Percentiles rank a stretch among this genome's conserved stretches.
These are phyloP conservation scores for Condylostoma magnum DNA, from an alignment of 169 alveolate species.

Conservation along the genomic window DNA sequence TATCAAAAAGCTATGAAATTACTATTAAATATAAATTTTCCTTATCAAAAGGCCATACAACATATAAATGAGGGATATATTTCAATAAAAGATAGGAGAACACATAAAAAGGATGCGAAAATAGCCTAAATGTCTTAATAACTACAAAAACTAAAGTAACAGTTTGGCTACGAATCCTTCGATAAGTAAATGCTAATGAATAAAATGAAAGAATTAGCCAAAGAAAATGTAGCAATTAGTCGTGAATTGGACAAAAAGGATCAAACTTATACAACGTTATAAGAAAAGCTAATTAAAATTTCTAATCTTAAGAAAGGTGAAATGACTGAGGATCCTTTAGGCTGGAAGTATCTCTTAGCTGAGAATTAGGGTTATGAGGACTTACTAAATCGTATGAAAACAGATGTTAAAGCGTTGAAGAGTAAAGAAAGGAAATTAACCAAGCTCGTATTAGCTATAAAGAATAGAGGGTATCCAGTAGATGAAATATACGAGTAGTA, in stretches of 20 bases:
- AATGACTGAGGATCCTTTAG: neutral
- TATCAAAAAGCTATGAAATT: too few species aligned
- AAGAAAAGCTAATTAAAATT: neutral
- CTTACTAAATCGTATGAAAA: neutral
- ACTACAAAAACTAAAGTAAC: neutral
- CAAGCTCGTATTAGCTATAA: neutral
- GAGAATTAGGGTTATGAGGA: conserved; percentile 6
- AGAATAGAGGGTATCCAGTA: conserved; percentile 25
- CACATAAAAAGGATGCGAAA: too few species aligned
- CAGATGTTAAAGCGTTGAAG: neutral
- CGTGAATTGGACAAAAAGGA: conserved; percentile 7
- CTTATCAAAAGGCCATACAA: too few species aligned
- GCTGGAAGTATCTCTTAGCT: conserved; percentile 1
- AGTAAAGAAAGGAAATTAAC: conserved; percentile 14
- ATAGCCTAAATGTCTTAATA: too few species aligned
- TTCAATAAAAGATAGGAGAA: too few species aligned
- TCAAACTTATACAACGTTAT: neutral
- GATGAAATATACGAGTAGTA: conserved; percentile 26
- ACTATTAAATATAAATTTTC: too few species aligned
- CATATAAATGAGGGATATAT: too few species aligned
- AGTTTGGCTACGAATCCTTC: neutral
- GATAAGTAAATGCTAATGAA: neutral
- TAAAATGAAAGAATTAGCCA: conserved; percentile 19
- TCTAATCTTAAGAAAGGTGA: neutral
- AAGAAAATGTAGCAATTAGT: conserved; percentile 25